Conservation (phyloP, 164 flowering plant genomes). For the Echeveria elegans region DNA sequence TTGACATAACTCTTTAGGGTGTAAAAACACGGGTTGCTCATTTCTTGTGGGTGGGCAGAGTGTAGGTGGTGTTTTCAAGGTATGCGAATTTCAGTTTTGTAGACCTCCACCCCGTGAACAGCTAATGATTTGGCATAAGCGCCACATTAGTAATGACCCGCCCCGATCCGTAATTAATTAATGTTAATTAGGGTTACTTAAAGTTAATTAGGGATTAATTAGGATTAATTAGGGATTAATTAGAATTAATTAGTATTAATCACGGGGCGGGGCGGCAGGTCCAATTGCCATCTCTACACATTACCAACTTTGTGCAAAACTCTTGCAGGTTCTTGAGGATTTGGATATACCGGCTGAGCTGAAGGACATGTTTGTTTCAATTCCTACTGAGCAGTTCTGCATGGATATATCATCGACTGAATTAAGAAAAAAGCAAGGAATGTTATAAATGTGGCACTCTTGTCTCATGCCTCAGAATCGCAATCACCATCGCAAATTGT, state of each 20-base stretch:
- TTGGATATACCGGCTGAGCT: conserved; percentile 62
- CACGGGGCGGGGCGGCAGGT: no score
- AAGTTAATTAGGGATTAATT: no score
- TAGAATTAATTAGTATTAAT: no score
- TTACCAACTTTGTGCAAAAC: background rate
- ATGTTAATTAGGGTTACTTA: no score
- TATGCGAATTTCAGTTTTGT: conserved; percentile 12
- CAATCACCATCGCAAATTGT: no score
- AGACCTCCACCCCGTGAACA: background rate
- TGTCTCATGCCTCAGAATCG: no score
- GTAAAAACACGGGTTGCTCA: conserved; percentile 66
- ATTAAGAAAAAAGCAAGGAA: conserved; percentile 36
- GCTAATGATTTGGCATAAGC: background rate
- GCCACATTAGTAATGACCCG: no score
- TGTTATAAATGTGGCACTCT: conserved; percentile 11
- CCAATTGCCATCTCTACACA: no score
- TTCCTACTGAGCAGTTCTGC: conserved; percentile 72
- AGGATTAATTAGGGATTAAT: no score
- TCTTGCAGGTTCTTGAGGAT: conserved; percentile 86
- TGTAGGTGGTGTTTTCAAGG: conserved; percentile 77
- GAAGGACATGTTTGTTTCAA: conserved; percentile 74
- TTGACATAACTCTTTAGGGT: conserved; percentile 55
- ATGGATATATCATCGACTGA: conserved; percentile 88
- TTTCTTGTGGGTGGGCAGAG: conserved; percentile 88
- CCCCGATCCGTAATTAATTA: no score